A percentile compares a stretch with the other conserved stretches of the same genome.
Evolutionary conservation across 305 asterid species (phyloP).

Genomic region (Fraxinus nigra): DNA sequence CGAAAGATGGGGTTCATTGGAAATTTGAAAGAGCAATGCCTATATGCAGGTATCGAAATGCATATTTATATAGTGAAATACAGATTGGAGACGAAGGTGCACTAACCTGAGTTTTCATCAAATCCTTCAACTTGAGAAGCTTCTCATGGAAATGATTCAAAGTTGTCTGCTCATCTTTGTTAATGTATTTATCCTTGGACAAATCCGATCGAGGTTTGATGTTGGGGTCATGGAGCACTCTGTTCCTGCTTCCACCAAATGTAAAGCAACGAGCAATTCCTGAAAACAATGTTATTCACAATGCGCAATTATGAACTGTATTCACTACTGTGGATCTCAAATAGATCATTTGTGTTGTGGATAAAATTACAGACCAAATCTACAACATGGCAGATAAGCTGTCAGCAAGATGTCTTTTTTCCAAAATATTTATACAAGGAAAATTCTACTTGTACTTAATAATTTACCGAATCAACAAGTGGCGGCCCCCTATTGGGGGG

Average conservation of each 20-base stretch:
- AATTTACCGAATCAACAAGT: no score
- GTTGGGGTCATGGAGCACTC: constrained; percentile 73
- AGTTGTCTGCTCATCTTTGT: constrained; percentile 84
- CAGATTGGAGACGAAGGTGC: background rate
- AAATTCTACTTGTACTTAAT: no score
- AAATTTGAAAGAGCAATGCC: background rate
- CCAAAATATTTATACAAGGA: background rate
- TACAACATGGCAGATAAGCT: background rate
- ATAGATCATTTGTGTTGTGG: background rate
- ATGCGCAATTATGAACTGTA: background rate
- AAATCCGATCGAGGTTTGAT: constrained; percentile 70
- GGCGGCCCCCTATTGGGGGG: no score
- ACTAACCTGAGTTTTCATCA: constrained; percentile 86
- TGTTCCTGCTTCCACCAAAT: constrained; percentile 82
- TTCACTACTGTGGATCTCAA: background rate
- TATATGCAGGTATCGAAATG: background rate
- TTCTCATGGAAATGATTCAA: constrained; percentile 94
- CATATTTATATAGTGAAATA: background rate
- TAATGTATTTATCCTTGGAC: constrained; percentile 81
- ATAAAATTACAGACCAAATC: background rate
- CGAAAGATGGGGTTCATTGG: background rate
- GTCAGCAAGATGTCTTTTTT: background rate
- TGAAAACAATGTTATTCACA: constrained; percentile 25
- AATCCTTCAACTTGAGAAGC: constrained; percentile 78
- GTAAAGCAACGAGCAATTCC: constrained; percentile 97